Evolutionary conservation across 768 basidiomycete species (phyloP).

Genomic region (Russula dissimulans): DNA sequence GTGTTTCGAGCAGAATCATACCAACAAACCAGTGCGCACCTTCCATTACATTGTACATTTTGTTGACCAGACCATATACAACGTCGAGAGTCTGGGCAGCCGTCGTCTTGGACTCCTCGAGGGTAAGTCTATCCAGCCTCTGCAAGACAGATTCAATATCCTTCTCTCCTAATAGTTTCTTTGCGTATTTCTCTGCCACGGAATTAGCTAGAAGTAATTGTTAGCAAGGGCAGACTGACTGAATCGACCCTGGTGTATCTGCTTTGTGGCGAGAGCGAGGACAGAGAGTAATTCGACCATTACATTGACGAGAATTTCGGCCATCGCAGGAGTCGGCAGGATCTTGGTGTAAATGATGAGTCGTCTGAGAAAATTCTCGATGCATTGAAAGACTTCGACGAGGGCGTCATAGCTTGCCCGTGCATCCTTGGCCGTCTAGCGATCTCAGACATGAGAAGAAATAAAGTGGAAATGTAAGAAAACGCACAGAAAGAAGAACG

Average conservation of each 20-base stretch:
- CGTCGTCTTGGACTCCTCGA: background rate
- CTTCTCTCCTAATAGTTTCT: background rate
- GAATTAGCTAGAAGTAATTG: background rate
- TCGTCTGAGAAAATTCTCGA: background rate
- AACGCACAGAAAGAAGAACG: background rate
- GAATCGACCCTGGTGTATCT: background rate
- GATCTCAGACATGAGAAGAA: background rate
- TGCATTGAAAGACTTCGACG: background rate
- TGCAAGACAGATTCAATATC: background rate
- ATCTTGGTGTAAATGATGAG: background rate
- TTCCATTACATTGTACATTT: background rate
- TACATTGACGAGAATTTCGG: background rate
- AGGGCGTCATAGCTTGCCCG: background rate
- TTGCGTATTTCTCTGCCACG: background rate
- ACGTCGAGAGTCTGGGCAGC: background rate
- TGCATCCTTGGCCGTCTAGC: background rate
- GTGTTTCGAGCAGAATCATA: background rate
- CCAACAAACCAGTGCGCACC: background rate
- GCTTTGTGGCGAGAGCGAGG: background rate
- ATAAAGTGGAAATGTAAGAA: too few species aligned
- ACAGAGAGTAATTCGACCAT: background rate
- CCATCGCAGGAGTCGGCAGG: background rate
- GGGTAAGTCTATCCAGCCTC: background rate
- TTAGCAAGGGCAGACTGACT: background rate
- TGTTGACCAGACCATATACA: background rate